Conservation (phyloP, 2,329 filamentous ascomycete species). For the Plectosphaerella cucumerina region DNA sequence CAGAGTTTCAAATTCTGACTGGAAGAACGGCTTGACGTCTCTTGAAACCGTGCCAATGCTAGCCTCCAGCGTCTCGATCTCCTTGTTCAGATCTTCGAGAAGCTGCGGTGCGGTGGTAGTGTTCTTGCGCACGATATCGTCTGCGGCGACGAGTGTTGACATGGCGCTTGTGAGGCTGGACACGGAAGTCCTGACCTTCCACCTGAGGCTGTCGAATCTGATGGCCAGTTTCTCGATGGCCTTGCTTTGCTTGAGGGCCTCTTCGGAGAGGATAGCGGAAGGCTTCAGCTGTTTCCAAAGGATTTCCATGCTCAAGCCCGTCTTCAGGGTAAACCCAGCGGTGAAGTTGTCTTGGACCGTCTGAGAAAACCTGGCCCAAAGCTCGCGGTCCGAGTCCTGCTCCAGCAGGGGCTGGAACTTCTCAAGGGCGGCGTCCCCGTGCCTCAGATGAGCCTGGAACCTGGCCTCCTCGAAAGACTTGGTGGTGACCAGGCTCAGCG, state of each 20-base stretch:
- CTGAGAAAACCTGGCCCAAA: conserved; percentile 34
- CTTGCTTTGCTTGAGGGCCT: conserved; percentile 39
- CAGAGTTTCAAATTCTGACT: conserved; percentile 51
- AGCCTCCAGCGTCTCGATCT: conserved; percentile 48
- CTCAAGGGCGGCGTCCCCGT: conserved; percentile 32
- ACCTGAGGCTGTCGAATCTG: conserved; percentile 58
- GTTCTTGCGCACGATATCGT: conserved; percentile 47
- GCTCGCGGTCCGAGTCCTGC: conserved; percentile 18
- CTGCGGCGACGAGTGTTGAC: conserved; percentile 50
- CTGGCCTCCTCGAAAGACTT: conserved; percentile 54
- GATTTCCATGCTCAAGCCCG: conserved; percentile 73
- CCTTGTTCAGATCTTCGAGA: conserved; percentile 42
- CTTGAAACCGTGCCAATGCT: conserved; percentile 36
- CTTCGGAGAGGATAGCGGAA: conserved; percentile 42
- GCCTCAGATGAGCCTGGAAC: conserved; percentile 59
- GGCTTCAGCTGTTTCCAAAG: conserved; percentile 75
- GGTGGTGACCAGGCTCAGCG: conserved; percentile 40
- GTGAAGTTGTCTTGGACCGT: conserved; percentile 56
- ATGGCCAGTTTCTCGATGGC: conserved; percentile 52
- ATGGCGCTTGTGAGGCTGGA: conserved; percentile 49
- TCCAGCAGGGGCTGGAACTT: conserved; percentile 31
- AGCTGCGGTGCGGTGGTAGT: conserved; percentile 39
- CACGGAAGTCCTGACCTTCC: conserved; percentile 51
- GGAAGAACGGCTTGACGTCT: conserved; percentile 44
- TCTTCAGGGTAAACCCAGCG: conserved; percentile 66